These are phyloP conservation scores for Vaccinium darrowii DNA, from an alignment of 148 eudicot species.

Conservation along the genomic window DNA sequence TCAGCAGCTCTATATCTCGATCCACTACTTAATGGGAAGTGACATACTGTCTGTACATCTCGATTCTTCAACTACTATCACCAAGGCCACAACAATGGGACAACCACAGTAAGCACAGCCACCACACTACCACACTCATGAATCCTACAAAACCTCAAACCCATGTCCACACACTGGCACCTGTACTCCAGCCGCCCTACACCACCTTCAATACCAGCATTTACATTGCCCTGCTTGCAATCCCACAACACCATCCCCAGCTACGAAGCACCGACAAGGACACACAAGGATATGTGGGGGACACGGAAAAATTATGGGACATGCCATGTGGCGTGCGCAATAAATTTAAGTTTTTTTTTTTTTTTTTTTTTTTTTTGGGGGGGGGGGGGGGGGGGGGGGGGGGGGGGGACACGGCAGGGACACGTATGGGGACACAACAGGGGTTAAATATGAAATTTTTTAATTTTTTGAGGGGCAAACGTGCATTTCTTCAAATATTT, in stretches of 20 bases:
- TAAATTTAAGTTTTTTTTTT: too few species aligned
- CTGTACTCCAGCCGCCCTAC: background rate
- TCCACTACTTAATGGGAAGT: background rate
- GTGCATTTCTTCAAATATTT: too few species aligned
- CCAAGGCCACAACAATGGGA: background rate
- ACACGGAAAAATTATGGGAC: too few species aligned
- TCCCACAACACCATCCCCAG: background rate
- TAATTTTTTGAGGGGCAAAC: too few species aligned
- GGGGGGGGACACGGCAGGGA: too few species aligned
- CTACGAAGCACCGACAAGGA: too few species aligned
- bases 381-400: too few species aligned
- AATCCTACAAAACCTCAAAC: background rate
- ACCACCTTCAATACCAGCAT: background rate
- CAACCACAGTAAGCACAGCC: background rate
- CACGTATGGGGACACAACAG: too few species aligned
- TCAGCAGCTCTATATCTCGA: background rate
- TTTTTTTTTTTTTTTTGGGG: too few species aligned
- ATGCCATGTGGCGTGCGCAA: too few species aligned
- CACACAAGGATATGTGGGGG: too few species aligned
- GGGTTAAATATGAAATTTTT: too few species aligned
- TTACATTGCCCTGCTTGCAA: background rate
- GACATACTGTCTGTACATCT: background rate
- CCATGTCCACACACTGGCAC: background rate
- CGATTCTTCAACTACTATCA: background rate
- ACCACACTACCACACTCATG: background rate